Base-by-base conservation (phyloP, 441 rosid genomes). In the Adansonia madagascariensis region DNA sequence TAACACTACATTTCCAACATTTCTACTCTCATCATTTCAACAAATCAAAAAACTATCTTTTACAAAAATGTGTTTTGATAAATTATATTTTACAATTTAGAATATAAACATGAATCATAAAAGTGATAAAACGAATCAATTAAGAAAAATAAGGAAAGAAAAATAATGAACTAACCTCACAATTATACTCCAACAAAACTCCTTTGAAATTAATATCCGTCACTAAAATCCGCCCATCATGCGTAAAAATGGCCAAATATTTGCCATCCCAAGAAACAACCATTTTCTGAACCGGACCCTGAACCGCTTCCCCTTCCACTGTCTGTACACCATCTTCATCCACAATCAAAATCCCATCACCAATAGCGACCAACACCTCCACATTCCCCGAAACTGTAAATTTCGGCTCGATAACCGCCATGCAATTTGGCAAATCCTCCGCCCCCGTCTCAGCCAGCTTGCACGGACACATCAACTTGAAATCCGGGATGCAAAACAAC, bases 351-450 rank as follows among this genome's bases (percentile, higher is more conserved):
- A 93, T 78, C 15, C 94, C 91, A 64, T 87, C 88, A 0, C 88
- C 89, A 20, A 88, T 80, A 8, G 91, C 98, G 10, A 91, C 81
- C 83, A 96, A 49, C 67, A 94, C 93, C 86, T 93, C 98, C 80
- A 91, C 97, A 73, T 88, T 84, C 57, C 99, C 99, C 0, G 97
- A 90, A 87, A 93, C 86, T 0, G 95, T 95, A 78, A 89, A 91
- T 88, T 94, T 91, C 2, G 99, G 99, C 81, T 96, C 98, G 50
- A 94, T 89, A 55, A 96, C 93, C 8, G 97, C 93, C 84, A 91
- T 70, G 56, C 97, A 94, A 80, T 80, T 86, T 0, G 94, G 91
- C 82, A 82, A 77, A 67, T 88, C 97, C 82, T 87, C 96, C 69
- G 67, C 90, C 43, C 85, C 89, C 1, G 90, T 84, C 80, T 92